Evolutionary conservation across 352 stramenopile species (phyloP), one percentile per base, ranked within the genome.

Genomic region (Phytophthora constricta): DNA sequence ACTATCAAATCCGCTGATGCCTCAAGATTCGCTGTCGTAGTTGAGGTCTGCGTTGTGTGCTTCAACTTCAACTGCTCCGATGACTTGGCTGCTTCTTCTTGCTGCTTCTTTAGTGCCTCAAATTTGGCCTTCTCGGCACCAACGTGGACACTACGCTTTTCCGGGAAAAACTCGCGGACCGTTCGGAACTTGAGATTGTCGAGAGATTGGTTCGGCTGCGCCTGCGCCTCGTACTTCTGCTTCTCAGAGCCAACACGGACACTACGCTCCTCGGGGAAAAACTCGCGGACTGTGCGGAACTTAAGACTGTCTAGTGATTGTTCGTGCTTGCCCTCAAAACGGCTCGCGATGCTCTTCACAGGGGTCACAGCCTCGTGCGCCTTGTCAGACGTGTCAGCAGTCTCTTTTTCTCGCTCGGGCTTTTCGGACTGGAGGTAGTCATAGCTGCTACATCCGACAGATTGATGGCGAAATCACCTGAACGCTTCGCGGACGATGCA

Each of bases 321-420:
- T 23, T 88, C 75, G 33, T 77, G 71, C 64, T 89, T 88, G 4
- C 67, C 78, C 68, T 92, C 84, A 34, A 92, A 92, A 17, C 80
- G 80, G 61, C 76, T 81, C 5, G 78, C 79, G 45, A 92, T 86
- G 65, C 76, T 84, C 65, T 86, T 86, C 17, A 92, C 76, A 5
- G 76, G 76, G 17, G 72, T 79, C 45, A 70, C 34, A 3, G 56
- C 49, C 23, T 77, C 50, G 8, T 31, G 16, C 10, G 39, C 28
- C 22, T 59, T 58, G 14, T 69, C 49, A 28, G 41, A 9, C 2
- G 16, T 23, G n/a, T n/a, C n/a, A n/a, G n/a, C n/a, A n/a, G n/a
- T 25, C 37, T 45, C 11, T 20, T 20, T 19, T 19, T 45, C 5
- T 5, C 37, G 17, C 16, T 47, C n/a, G 17, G 14, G 13, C 19